These are phyloP conservation scores for Suaeda aralocaspica DNA, from an alignment of 148 eudicot genomes.

Conservation along the genomic window DNA sequence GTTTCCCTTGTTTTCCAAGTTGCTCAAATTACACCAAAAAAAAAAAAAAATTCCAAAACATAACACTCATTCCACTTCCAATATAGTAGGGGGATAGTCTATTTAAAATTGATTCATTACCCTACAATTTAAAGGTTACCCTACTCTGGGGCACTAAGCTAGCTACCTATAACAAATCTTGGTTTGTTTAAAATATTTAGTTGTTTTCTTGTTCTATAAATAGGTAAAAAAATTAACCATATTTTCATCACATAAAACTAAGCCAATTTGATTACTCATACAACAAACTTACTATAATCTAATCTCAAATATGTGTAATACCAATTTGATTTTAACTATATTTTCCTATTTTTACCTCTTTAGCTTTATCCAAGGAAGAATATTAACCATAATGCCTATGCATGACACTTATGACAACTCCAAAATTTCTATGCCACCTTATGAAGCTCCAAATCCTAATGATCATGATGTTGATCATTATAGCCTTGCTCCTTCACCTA, in stretches of 20 bases:
- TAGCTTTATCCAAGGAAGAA: slow-evolving; percentile 35
- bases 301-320: slow-evolving; percentile 11
- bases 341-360: slow-evolving; percentile 20
- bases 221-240: slow-evolving; percentile 2
- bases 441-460: slow-evolving; percentile 38
- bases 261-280: neutral
- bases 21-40: slow-evolving; percentile 22
- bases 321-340: neutral
- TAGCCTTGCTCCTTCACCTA: slow-evolving; percentile 20
- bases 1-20: slow-evolving; percentile 24
- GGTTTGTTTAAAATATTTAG: neutral
- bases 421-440: slow-evolving; percentile 44
- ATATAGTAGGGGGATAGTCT: slow-evolving; percentile 19
- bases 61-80: slow-evolving; percentile 10
- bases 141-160: slow-evolving; percentile 24
- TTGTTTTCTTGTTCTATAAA: slow-evolving; percentile 12
- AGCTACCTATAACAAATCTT: slow-evolving; percentile 15
- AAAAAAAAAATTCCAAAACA: neutral
- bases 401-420: slow-evolving; percentile 25
- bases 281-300: neutral
- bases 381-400: slow-evolving; percentile 9
- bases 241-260: neutral
- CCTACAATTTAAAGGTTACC: slow-evolving; percentile 19
- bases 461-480: slow-evolving; percentile 15
- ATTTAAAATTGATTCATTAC: slow-evolving; percentile 9